Evolutionary conservation across 768 basidiomycete species (phyloP).

Genomic region (Daedaleopsis nitida): DNA sequence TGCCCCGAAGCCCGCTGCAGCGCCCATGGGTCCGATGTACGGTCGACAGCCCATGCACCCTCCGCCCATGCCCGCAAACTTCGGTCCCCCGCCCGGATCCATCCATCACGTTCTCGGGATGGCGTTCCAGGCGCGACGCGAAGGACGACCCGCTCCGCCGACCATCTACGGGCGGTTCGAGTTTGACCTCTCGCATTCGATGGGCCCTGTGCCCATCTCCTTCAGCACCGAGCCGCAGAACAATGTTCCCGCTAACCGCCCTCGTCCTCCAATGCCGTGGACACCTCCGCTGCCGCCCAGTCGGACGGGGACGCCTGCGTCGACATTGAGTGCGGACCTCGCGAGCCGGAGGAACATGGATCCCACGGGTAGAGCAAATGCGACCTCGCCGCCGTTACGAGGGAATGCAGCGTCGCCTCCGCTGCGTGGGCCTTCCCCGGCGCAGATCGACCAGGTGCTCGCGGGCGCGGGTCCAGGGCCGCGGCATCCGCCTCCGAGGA

Average conservation of each 20-base stretch:
- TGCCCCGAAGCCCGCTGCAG: constrained; percentile 46
- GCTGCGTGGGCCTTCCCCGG: neutral
- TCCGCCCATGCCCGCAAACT: constrained; percentile 2
- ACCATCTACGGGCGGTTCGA: constrained; percentile 67
- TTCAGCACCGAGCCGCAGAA: constrained; percentile 57
- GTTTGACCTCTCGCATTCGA: constrained; percentile 48
- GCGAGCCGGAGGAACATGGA: constrained; percentile 4
- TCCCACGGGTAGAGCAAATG: constrained; percentile 6
- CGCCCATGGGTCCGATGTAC: constrained; percentile 64
- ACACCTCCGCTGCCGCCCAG: neutral
- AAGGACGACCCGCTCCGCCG: constrained; percentile 37
- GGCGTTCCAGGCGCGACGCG: constrained; percentile 23
- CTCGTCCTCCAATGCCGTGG: constrained; percentile 16
- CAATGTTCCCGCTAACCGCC: constrained; percentile 32
- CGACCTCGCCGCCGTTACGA: constrained; percentile 7
- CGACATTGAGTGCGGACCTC: neutral
- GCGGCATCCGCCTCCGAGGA: neutral
- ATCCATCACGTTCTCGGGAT: constrained; percentile 27
- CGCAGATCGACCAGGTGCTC: constrained; percentile 4
- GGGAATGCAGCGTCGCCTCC: neutral
- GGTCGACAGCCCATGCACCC: constrained; percentile 36
- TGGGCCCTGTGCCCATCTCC: constrained; percentile 61
- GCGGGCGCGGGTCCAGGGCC: neutral
- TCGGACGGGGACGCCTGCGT: constrained; percentile 8
- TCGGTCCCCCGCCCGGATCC: constrained; percentile 30